Conservation (phyloP, 129 eudicot species). For the Flaveria brownii region DNA sequence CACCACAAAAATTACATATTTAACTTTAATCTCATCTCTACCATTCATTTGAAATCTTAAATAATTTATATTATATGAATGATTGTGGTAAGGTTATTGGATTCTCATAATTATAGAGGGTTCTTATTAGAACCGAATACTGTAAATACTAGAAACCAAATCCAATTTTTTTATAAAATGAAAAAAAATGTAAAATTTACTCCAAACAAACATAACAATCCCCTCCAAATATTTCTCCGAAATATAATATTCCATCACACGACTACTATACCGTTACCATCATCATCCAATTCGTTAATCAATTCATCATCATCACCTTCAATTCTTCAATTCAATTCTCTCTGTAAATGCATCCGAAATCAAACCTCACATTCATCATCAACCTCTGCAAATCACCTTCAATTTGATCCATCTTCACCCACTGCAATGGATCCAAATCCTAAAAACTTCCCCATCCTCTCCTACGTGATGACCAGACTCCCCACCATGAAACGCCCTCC, state of each 20-base stretch:
- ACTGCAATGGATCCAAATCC: constrained; percentile 68
- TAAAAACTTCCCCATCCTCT: constrained; percentile 62
- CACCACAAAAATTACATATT: no score
- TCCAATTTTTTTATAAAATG: no score
- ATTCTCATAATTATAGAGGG: no score
- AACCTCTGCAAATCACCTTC: neutral
- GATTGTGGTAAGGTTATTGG: no score
- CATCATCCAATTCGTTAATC: neutral
- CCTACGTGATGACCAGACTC: constrained; percentile 68
- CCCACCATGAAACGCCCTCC: constrained; percentile 47
- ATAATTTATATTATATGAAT: no score
- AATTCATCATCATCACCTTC: constrained; percentile 15
- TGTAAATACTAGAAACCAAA: no score
- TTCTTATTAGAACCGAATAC: no score
- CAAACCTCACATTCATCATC: constrained; percentile 21
- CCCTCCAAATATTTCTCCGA: constrained; percentile 32
- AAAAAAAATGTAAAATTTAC: no score
- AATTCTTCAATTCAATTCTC: neutral
- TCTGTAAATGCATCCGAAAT: constrained; percentile 16
- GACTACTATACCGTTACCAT: constrained; percentile 12
- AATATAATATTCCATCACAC: neutral
- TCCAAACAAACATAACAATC: neutral
- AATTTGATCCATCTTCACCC: constrained; percentile 9
- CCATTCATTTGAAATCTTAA: no score
- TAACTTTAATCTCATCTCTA: no score